Base-by-base conservation (phyloP, 2,329 filamentous ascomycete genomes). In the Ceratocystiopsis sp. region DNA sequence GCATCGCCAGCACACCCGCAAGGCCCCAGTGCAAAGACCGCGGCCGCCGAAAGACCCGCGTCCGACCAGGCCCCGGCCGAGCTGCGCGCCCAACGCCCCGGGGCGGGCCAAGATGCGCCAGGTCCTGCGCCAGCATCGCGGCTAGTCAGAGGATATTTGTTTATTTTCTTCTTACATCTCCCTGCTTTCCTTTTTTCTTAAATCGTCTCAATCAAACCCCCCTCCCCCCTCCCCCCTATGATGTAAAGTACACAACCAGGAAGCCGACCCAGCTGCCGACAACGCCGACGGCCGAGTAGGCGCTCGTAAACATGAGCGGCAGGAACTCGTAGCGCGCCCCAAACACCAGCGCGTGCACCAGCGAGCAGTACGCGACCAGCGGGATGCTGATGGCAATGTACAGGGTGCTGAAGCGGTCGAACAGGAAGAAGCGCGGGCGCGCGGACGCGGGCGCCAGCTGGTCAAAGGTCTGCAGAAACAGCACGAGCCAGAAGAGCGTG, bases 261-360 rank as follows among this genome's bases (percentile, higher is more conserved):
- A 94, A 95, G 11, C 91, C 87, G 36, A 95, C 55, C 89, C 89
- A 96, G 62, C 91, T 96, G 3, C 85, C 86, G 16, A 95, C 77
- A 1, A 96, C 87, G n/a, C 91, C 91, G 45, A 96, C 67, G 5
- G 91, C 91, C 33, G 82, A 84, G 60, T 96, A 98, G 13, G 84
- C 82, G 65, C 89, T 96, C 52, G 80, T 95, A 57, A 96, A 91
- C 89, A 98, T 96, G 52, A 96, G 65, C 21, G 91, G 91, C 43
- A 98, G 62, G 59, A 96, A 98, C 61, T 95, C 85, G 53, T 83
- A 84, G 49, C 67, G 74, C 54, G 76, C 72, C 0, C 86, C 86
- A 63, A 94, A 95, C 5, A 93, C 63, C n/a, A 89, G 59, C 40
- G 75, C 72, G 59, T 98, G 91, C 9, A 91, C 50, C 41, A 95